A percentile compares a stretch with the other conserved stretches of the same genome.
Conservation (phyloP, 768 basidiomycete species). For the Tubosaeta brunneosetosa region DNA sequence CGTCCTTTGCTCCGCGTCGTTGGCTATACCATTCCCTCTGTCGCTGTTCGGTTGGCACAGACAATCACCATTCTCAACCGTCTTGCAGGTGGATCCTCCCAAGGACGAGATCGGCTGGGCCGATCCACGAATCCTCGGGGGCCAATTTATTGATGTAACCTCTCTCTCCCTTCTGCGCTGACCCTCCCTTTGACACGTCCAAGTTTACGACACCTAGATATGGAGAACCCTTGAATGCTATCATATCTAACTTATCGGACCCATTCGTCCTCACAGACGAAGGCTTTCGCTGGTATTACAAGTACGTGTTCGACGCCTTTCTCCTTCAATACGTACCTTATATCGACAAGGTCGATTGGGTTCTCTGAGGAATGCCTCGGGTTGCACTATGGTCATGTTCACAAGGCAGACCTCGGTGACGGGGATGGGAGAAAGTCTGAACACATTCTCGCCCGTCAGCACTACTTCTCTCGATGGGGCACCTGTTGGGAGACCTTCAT, state of each 20-base stretch:
- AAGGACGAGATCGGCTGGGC: slow-evolving; percentile 39
- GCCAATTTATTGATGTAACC: slow-evolving; percentile 71
- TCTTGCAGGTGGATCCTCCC: slow-evolving; percentile 9
- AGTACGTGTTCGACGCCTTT: slow-evolving; percentile 34
- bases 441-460: slow-evolving; percentile 69
- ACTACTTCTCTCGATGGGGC: slow-evolving; percentile 74
- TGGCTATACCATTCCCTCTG: slow-evolving; percentile 14
- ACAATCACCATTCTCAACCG: slow-evolving; percentile 7
- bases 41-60: slow-evolving; percentile 1
- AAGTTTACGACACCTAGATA: slow-evolving; percentile 61
- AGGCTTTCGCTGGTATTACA: slow-evolving; percentile 67
- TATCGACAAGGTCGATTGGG: slow-evolving; percentile 58
- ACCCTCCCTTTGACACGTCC: not conserved
- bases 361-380: slow-evolving; percentile 82
- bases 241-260: slow-evolving; percentile 75
- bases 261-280: slow-evolving; percentile 72
- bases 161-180: not conserved
- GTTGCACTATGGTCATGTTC: slow-evolving; percentile 68
- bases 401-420: slow-evolving; percentile 80
- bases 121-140: slow-evolving; percentile 73
- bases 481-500: slow-evolving; percentile 86
- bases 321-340: not conserved
- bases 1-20: slow-evolving; percentile 9
- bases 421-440: slow-evolving; percentile 68
- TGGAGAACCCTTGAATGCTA: slow-evolving; percentile 83